phyloP scores from a whole-genome alignment of 2,329 filamentous ascomycete species.

The Lasiodiplodia gonubiensis region DNA sequence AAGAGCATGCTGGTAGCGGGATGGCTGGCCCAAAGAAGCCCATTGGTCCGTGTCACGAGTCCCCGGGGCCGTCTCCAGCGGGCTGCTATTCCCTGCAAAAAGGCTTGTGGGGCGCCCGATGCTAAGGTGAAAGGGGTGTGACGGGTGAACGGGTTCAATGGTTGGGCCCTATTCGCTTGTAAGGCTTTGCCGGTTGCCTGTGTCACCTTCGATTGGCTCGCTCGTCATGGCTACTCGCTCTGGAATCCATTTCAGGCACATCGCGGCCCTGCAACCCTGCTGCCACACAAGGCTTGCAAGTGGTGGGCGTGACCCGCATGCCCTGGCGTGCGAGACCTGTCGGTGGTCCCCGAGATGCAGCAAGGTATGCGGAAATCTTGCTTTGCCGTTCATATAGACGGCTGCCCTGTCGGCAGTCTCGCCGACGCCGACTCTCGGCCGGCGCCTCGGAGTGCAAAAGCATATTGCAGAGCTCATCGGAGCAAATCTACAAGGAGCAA shows the following conservation, averaged over 20 bases:
- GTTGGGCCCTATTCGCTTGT: background rate
- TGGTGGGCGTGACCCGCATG: background rate
- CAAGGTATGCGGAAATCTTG: slow-evolving; percentile 19
- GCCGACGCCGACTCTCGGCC: background rate
- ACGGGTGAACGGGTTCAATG: background rate
- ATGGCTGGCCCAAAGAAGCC: background rate
- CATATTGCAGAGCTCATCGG: background rate
- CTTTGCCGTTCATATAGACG: slow-evolving; percentile 17
- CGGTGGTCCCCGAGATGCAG: slow-evolving; percentile 22
- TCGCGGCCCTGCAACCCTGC: slow-evolving; percentile 9
- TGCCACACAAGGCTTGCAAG: background rate
- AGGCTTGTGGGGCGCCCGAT: slow-evolving; percentile 12
- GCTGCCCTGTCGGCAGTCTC: slow-evolving; percentile 1
- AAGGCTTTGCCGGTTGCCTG: slow-evolving; percentile 17
- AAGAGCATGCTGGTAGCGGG: slow-evolving; percentile 12
- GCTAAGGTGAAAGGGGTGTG: slow-evolving; percentile 12
- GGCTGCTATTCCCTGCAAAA: slow-evolving; percentile 7
- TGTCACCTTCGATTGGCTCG: background rate
- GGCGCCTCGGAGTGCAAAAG: background rate
- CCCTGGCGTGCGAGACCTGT: background rate
- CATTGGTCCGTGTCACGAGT: slow-evolving; percentile 13
- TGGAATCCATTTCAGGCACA: slow-evolving; percentile 7
- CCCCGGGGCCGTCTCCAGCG: slow-evolving; percentile 10
- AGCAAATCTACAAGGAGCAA: background rate
- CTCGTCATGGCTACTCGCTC: background rate